phyloP scores from a whole-genome alignment of 2,329 filamentous ascomycete genomes.

The Cercospora sp. region DNA sequence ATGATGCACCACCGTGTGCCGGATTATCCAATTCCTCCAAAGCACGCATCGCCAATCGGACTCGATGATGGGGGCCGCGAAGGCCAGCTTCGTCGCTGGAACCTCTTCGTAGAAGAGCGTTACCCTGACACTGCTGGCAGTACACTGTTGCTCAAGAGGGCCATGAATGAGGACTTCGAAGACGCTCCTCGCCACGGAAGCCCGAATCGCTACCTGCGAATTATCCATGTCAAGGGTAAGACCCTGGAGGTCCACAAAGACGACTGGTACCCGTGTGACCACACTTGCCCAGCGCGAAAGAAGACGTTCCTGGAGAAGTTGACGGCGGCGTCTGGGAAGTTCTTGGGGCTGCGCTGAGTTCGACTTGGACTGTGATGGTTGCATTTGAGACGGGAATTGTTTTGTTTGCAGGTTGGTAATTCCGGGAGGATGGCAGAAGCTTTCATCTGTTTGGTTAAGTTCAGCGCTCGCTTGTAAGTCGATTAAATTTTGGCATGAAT shows the following conservation, averaged over 20 bases:
- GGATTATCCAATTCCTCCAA: too few relatives aligned
- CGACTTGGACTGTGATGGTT: too few relatives aligned
- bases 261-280: not conserved
- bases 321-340: not conserved
- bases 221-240: not conserved
- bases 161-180: not conserved
- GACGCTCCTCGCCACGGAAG: not conserved
- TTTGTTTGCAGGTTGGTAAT: not conserved
- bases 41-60: too few relatives aligned
- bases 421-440: not conserved
- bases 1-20: too few relatives aligned
- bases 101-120: too few relatives aligned
- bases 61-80: too few relatives aligned
- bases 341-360: not conserved
- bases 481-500: too few relatives aligned
- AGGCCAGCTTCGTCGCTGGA: too few relatives aligned
- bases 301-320: not conserved
- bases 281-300: not conserved
- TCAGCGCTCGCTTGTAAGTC: not conserved
- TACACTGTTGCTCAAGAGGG: too few relatives aligned
- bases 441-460: not conserved
- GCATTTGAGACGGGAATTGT: too few relatives aligned
- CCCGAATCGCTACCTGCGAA: not conserved
- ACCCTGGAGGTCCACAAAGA: not conserved
- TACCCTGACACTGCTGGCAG: not conserved